A percentile compares a stretch with the other conserved stretches of the same genome.
These are phyloP conservation scores for Pyrenopolyporus hunteri DNA, from an alignment of 495 filamentous ascomycete genomes.

Conservation along the genomic window DNA sequence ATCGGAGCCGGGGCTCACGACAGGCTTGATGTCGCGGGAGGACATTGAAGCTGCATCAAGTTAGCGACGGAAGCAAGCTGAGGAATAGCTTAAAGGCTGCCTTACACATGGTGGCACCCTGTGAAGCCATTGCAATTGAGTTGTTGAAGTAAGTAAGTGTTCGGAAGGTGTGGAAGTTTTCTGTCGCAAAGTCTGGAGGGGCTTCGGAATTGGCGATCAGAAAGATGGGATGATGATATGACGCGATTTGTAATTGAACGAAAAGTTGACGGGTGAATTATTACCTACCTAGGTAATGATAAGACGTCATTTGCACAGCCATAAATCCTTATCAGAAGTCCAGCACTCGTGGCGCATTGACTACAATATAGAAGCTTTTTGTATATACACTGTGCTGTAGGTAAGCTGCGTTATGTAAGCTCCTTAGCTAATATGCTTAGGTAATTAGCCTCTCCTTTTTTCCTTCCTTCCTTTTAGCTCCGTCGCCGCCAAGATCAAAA, in stretches of 20 bases:
- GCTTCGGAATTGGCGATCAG: constrained; percentile 10
- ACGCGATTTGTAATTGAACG: constrained; percentile 40
- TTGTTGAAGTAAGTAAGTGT: background rate
- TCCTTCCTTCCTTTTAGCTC: too few species aligned
- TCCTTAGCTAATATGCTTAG: constrained; percentile 9
- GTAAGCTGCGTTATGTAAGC: too few species aligned
- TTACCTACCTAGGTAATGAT: constrained; percentile 4
- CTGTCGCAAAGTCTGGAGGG: constrained; percentile 2
- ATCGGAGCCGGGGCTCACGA: constrained; percentile 32
- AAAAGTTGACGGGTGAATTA: background rate
- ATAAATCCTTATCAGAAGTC: constrained; percentile 18
- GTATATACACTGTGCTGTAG: too few species aligned
- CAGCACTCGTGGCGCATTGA: background rate
- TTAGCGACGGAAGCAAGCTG: constrained; percentile 20
- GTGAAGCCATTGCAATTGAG: constrained; percentile 41
- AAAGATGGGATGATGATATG: constrained; percentile 38
- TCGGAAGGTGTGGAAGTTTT: background rate
- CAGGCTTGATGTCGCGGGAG: constrained; percentile 33
- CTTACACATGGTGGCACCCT: constrained; percentile 46
- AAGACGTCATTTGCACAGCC: background rate
- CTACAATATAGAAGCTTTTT: too few species aligned
- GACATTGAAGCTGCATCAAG: constrained; percentile 38
- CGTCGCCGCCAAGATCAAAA: constrained; percentile 23
- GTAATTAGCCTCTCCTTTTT: too few species aligned
- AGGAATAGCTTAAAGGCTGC: background rate